Evolutionary conservation across 2,329 filamentous ascomycete genomes (phyloP).

Genomic region (Aspergillus sp.): DNA sequence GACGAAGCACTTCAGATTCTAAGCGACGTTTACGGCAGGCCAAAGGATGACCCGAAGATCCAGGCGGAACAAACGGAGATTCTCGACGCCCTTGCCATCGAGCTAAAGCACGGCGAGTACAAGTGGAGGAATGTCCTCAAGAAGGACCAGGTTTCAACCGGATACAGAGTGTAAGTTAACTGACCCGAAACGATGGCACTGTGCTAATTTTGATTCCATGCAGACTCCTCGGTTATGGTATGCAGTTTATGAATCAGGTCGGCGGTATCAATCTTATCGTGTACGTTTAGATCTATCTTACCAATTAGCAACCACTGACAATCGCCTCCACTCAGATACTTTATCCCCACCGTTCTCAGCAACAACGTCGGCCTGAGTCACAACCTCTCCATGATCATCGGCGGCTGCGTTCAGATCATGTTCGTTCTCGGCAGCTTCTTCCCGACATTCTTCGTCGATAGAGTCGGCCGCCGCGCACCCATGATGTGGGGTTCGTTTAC

Average conservation of each 20-base stretch:
- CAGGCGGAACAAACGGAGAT: constrained; percentile 38
- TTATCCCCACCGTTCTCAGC: constrained; percentile 22
- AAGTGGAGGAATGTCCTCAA: constrained; percentile 43
- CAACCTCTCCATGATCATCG: constrained; percentile 25
- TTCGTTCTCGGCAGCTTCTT: constrained; percentile 39
- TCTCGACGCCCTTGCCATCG: constrained; percentile 45
- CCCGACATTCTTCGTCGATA: constrained; percentile 48
- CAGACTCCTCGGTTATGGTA: constrained; percentile 46
- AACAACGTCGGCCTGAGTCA: constrained; percentile 25
- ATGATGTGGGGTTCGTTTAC: constrained; percentile 38
- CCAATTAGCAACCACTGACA: background rate
- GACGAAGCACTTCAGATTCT: constrained; percentile 31
- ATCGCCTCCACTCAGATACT: constrained; percentile 12
- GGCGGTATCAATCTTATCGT: constrained; percentile 51
- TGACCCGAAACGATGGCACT: background rate
- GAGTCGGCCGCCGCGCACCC: constrained; percentile 36
- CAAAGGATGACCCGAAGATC: constrained; percentile 23
- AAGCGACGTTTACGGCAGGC: constrained; percentile 27
- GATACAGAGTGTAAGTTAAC: constrained; percentile 37
- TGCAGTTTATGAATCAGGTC: constrained; percentile 53
- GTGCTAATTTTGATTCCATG: background rate
- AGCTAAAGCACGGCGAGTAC: constrained; percentile 35
- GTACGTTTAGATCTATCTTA: constrained; percentile 1
- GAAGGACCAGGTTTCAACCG: constrained; percentile 43
- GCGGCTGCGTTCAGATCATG: constrained; percentile 29